phyloP scores from a whole-genome alignment of 352 stramenopile genomes.

The Elongisporangium prolatum region DNA sequence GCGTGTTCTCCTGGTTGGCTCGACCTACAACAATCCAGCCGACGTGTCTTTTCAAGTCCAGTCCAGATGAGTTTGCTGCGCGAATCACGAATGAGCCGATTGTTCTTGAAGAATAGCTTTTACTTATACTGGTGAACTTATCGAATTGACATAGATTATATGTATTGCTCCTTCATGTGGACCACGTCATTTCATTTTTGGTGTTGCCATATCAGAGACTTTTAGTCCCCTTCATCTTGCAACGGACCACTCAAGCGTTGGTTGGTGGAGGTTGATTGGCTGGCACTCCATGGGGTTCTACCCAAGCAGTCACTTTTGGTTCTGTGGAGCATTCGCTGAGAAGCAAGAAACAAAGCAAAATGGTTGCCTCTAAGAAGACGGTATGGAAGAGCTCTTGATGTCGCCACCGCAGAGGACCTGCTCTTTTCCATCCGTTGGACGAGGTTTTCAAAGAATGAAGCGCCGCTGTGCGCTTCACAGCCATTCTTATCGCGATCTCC shows the following conservation, averaged over 20 bases:
- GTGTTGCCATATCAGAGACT: not conserved
- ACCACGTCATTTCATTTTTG: not conserved
- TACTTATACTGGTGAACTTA: too few relatives aligned
- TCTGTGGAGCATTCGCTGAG: constrained; percentile 73
- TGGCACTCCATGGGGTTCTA: not conserved
- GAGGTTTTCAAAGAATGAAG: constrained; percentile 25
- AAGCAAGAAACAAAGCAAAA: constrained; percentile 73
- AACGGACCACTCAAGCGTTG: constrained; percentile 1
- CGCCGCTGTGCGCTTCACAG: not conserved
- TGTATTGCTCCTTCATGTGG: too few relatives aligned
- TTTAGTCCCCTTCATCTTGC: not conserved
- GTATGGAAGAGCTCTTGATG: constrained; percentile 55
- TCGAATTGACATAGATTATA: too few relatives aligned
- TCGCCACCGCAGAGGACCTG: constrained; percentile 7
- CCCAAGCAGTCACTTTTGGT: constrained; percentile 24
- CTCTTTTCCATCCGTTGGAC: constrained; percentile 52
- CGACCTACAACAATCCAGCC: too few relatives aligned
- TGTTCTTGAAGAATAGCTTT: too few relatives aligned
- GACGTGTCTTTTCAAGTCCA: too few relatives aligned
- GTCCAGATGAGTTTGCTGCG: too few relatives aligned
- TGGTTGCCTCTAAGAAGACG: constrained; percentile 91
- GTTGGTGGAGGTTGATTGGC: constrained; percentile 12
- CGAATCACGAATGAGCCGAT: too few relatives aligned
- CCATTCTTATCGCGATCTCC: not conserved
- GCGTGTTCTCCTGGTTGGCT: too few relatives aligned